Evolutionary conservation across 495 filamentous ascomycete genomes (phyloP).

Genomic region (Penicillium daleae): DNA sequence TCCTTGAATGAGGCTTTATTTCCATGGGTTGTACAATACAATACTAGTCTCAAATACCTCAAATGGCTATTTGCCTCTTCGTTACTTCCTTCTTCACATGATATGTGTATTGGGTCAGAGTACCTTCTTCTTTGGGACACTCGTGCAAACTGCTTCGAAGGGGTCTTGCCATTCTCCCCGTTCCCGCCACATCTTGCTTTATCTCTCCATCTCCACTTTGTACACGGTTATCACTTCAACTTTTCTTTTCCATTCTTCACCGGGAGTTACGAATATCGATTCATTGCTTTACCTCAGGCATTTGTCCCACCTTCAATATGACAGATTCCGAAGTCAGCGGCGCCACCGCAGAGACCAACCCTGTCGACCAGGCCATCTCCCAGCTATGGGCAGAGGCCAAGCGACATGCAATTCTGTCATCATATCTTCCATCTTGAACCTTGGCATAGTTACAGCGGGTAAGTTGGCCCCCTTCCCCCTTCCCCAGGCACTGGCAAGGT

Average conservation of each 20-base stretch:
- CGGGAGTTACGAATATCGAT: background rate
- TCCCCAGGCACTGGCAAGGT: background rate
- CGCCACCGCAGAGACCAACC: background rate
- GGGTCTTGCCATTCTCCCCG: background rate
- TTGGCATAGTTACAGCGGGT: background rate
- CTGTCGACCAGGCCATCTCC: background rate
- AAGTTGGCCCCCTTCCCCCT: background rate
- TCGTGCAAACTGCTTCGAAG: background rate
- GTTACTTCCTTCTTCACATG: conserved; percentile 21
- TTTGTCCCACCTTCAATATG: background rate
- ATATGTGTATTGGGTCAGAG: background rate
- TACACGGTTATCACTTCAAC: background rate
- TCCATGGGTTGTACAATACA: conserved; percentile 18
- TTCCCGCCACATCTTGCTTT: background rate
- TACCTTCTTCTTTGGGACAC: background rate
- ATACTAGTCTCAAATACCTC: conserved; percentile 1
- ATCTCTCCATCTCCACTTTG: background rate
- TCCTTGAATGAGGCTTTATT: conserved; percentile 2
- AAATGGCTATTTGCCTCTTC: background rate
- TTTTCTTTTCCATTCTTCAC: background rate
- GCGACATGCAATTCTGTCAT: background rate
- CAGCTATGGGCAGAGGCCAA: background rate
- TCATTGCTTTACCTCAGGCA: background rate
- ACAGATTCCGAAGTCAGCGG: background rate
- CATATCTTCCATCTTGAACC: background rate